Evolutionary conservation across 2,329 filamentous ascomycete species (phyloP).

Genomic region (Myriangium duriaei): DNA sequence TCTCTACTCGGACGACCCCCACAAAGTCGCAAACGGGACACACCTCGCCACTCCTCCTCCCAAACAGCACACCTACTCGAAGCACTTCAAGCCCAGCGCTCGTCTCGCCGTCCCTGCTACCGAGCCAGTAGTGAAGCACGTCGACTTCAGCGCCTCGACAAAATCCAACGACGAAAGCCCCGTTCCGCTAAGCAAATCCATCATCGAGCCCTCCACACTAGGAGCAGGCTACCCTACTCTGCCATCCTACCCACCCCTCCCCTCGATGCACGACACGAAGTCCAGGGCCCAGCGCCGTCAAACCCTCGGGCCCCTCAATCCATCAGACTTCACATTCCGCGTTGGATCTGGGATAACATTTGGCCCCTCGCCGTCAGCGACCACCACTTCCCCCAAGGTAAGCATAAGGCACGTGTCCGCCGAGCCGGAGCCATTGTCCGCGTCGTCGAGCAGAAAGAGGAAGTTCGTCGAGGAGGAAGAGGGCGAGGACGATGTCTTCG

Average conservation of each 20-base stretch:
- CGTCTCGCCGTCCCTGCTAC: slow-evolving; percentile 40
- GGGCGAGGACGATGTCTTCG: slow-evolving; percentile 7
- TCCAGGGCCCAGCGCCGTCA: slow-evolving; percentile 22
- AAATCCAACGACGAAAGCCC: slow-evolving; percentile 18
- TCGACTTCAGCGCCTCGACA: slow-evolving; percentile 62
- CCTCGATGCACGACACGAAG: slow-evolving; percentile 16
- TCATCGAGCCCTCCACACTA: slow-evolving; percentile 11
- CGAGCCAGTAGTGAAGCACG: slow-evolving; percentile 63
- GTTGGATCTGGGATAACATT: slow-evolving; percentile 30
- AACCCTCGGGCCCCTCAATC: slow-evolving; percentile 19
- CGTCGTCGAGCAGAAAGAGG: slow-evolving; percentile 28
- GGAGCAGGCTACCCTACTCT: slow-evolving; percentile 14
- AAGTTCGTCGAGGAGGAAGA: slow-evolving; percentile 23
- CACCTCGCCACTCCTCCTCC: slow-evolving; percentile 35
- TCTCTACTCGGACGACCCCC: slow-evolving; percentile 46
- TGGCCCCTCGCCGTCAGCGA: slow-evolving; percentile 24
- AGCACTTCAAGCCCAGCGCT: background rate
- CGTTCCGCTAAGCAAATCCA: slow-evolving; percentile 16
- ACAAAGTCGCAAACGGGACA: slow-evolving; percentile 48
- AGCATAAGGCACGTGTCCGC: slow-evolving; percentile 34
- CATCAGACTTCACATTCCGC: slow-evolving; percentile 37
- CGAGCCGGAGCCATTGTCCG: slow-evolving; percentile 14
- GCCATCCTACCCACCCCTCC: slow-evolving; percentile 12
- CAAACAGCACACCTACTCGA: slow-evolving; percentile 4
- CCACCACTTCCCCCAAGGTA: slow-evolving; percentile 23